Percentiles rank a stretch among this genome's conserved stretches.
Evolutionary conservation across 1,284 basidiomycete species (phyloP).

Genomic region (Fomitopsis betulina): DNA sequence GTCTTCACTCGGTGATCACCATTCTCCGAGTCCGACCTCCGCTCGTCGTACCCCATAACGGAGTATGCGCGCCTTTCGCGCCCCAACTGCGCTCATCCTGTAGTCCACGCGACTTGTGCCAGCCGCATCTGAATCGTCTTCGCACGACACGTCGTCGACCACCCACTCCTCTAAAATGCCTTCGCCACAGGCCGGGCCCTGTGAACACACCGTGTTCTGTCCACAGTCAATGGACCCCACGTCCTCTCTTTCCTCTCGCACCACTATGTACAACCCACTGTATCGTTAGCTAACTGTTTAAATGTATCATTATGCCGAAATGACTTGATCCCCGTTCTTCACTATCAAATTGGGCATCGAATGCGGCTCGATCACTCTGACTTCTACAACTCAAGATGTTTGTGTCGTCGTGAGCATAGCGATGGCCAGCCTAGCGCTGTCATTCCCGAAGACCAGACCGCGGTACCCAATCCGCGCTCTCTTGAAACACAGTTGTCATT

Average conservation of each 20-base stretch:
- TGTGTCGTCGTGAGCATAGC: no score
- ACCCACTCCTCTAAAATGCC: neutral
- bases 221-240: neutral
- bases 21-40: neutral
- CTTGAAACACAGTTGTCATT: no score
- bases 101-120: neutral
- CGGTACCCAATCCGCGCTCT: no score
- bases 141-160: no score
- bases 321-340: no score
- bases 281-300: neutral
- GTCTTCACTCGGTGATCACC: conserved; percentile 7
- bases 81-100: neutral
- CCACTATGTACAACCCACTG: neutral
- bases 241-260: neutral
- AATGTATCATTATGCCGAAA: neutral
- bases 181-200: neutral
- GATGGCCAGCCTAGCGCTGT: no score
- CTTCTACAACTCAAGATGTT: no score
- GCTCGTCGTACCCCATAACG: neutral
- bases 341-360: no score
- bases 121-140: neutral
- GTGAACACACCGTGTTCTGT: no score
- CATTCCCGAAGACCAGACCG: no score
- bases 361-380: no score
- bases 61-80: neutral